phyloP scores from a whole-genome alignment of 2,329 filamentous ascomycete genomes.

The Aureobasidium vineae region DNA sequence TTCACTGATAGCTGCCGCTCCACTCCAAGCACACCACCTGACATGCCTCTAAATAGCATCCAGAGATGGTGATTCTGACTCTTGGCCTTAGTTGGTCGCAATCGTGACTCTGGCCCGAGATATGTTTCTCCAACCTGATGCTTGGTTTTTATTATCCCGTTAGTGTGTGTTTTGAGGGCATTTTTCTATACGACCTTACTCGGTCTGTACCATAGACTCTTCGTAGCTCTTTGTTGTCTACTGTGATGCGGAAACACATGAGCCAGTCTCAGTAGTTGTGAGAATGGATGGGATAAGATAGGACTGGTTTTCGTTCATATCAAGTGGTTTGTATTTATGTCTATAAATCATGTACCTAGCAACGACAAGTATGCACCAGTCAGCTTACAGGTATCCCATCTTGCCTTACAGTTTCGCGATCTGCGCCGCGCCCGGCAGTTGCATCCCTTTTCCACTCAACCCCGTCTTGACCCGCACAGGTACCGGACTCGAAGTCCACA shows the following conservation, averaged over 20 bases:
- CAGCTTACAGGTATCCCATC: not conserved
- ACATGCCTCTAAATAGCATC: not conserved
- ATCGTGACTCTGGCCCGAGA: no score
- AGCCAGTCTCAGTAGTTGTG: not conserved
- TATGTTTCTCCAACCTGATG: no score
- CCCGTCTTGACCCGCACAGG: constrained; percentile 13
- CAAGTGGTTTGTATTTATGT: constrained; percentile 3
- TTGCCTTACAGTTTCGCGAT: constrained; percentile 10
- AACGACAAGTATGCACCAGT: not conserved
- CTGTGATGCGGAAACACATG: not conserved
- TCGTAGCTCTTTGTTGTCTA: not conserved
- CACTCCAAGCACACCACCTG: not conserved
- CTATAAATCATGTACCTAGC: not conserved
- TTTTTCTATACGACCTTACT: no score
- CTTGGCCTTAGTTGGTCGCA: no score
- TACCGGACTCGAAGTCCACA: constrained; percentile 32
- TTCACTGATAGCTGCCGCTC: not conserved
- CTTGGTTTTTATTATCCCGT: no score
- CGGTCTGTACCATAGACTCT: no score
- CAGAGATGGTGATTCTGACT: no score
- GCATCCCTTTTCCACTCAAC: constrained; percentile 9
- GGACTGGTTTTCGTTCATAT: not conserved
- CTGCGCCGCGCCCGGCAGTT: constrained; percentile 4
- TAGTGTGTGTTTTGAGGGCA: no score
- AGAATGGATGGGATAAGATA: not conserved